These are phyloP conservation scores for Skeletonema costatum DNA, from an alignment of 108 stramenopile species.

Conservation along the genomic window DNA sequence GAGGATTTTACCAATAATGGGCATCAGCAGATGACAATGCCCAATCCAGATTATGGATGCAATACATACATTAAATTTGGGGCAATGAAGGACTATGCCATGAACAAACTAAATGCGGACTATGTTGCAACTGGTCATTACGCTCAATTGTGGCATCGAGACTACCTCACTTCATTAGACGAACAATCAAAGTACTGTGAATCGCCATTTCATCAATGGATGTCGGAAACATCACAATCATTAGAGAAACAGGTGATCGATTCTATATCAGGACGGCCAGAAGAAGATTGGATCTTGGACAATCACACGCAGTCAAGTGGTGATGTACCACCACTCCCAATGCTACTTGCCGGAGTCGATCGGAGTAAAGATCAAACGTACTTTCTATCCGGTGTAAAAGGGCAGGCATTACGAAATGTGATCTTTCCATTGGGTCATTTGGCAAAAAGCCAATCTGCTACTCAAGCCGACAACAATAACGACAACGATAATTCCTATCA, in stretches of 20 bases:
- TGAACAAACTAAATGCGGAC: conserved; percentile 50
- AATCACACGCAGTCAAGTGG: neutral
- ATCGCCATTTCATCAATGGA: conserved; percentile 30
- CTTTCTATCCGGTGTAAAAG: conserved; percentile 84
- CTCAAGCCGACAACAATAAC: neutral
- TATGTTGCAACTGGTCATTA: conserved; percentile 94
- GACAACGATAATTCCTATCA: neutral
- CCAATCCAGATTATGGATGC: conserved; percentile 94
- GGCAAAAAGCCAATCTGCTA: conserved; percentile 46
- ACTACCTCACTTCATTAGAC: neutral
- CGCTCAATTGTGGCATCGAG: conserved; percentile 75
- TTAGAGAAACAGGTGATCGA: conserved; percentile 24
- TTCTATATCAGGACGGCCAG: conserved; percentile 29
- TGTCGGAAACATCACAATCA: conserved; percentile 13
- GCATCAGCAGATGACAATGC: conserved; percentile 49
- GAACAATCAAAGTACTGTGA: neutral
- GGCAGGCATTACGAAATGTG: conserved; percentile 69
- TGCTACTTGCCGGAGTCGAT: conserved; percentile 80
- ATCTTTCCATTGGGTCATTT: conserved; percentile 90
- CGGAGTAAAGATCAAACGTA: conserved; percentile 93
- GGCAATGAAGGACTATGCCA: conserved; percentile 73
- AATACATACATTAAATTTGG: conserved; percentile 95
- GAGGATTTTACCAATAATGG: neutral
- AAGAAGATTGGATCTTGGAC: conserved; percentile 46
- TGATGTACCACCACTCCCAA: conserved; percentile 27